Evolutionary conservation across 2,329 filamentous ascomycete species (phyloP).

Genomic region (Botrytis fragariae): DNA sequence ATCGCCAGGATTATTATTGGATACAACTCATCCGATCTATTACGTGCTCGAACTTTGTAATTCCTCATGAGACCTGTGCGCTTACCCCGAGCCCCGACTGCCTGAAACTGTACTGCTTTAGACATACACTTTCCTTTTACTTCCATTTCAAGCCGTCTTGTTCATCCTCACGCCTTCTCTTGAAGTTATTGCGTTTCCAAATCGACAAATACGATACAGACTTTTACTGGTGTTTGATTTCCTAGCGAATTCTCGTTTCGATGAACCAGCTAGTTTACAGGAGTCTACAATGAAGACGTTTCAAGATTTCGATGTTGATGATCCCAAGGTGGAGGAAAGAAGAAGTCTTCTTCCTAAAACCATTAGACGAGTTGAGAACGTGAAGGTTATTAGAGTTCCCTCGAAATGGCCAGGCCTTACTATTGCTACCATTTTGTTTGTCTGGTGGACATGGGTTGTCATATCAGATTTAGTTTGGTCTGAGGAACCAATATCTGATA

Average conservation of each 20-base stretch:
- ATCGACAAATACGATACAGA: not conserved
- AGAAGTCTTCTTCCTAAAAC: slow-evolving; percentile 19
- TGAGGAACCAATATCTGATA: not conserved
- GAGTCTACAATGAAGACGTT: slow-evolving; percentile 9
- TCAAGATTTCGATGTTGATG: slow-evolving; percentile 16
- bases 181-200: not conserved
- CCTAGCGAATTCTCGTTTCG: not conserved
- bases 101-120: not conserved
- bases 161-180: not conserved
- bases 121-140: not conserved
- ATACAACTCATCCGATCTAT: not conserved
- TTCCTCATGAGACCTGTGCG: not conserved
- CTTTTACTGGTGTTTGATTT: not conserved
- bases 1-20: not conserved
- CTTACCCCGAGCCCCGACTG: not conserved
- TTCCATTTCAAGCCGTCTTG: not conserved
- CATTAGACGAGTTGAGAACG: not conserved
- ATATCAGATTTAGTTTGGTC: slow-evolving; percentile 8
- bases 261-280: not conserved
- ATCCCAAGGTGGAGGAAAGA: slow-evolving; percentile 6
- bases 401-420: slow-evolving; percentile 13
- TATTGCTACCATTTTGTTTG: slow-evolving; percentile 16
- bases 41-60: slow-evolving; percentile 11
- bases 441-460: slow-evolving; percentile 20
- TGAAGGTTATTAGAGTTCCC: not conserved